phyloP scores from a whole-genome alignment of 129 eudicot genomes.

The Ambrosia trifida region DNA sequence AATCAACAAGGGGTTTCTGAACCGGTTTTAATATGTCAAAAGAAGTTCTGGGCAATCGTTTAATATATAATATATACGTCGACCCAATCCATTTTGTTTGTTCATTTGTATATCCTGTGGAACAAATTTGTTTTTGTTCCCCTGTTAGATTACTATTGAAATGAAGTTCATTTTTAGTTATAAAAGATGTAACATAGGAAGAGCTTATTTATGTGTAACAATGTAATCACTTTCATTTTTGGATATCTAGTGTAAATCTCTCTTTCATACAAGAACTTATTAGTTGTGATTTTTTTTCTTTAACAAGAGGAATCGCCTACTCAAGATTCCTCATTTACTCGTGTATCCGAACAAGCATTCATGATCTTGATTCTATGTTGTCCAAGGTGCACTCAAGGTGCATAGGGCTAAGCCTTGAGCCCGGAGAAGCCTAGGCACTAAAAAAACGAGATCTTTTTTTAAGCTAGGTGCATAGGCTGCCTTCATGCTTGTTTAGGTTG shows the following conservation, averaged over 20 bases:
- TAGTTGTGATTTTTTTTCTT: not conserved
- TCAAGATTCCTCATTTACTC: not conserved
- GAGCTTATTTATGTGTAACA: slow-evolving; percentile 21
- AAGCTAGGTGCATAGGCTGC: too few species aligned
- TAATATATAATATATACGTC: slow-evolving; percentile 20
- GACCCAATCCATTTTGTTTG: slow-evolving; percentile 30
- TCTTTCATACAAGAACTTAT: not conserved
- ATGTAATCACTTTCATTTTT: slow-evolving; percentile 28
- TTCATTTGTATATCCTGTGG: slow-evolving; percentile 34
- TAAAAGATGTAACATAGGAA: slow-evolving; percentile 27
- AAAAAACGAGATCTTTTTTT: too few species aligned
- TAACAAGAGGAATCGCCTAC: slow-evolving; percentile 4
- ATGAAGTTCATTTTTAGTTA: slow-evolving; percentile 15
- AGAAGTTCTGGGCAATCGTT: slow-evolving; percentile 82
- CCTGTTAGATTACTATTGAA: slow-evolving; percentile 19
- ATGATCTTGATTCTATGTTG: not conserved
- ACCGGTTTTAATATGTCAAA: slow-evolving; percentile 69
- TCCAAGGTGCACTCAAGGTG: too few species aligned
- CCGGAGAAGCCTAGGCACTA: too few species aligned
- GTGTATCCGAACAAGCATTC: not conserved
- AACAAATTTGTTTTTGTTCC: slow-evolving; percentile 11
- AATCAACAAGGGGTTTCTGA: slow-evolving; percentile 58
- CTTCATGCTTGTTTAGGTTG: too few species aligned
- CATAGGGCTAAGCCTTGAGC: too few species aligned
- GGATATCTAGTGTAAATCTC: slow-evolving; percentile 1